phyloP scores from a whole-genome alignment of 2,329 filamentous ascomycete genomes.

The Sclerotinia minor region DNA sequence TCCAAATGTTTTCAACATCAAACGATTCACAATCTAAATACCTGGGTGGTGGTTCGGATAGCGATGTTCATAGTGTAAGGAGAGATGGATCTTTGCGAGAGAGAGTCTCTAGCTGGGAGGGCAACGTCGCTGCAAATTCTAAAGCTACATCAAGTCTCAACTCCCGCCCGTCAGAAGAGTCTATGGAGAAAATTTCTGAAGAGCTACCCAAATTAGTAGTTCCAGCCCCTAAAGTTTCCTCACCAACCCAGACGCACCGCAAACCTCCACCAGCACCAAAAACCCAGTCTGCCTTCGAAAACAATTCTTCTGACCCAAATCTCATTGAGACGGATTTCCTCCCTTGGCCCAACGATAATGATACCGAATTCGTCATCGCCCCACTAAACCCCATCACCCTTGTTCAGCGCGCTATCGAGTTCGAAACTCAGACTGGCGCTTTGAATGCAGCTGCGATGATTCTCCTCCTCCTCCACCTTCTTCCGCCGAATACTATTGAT shows the following conservation, averaged over 20 bases:
- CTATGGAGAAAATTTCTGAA: constrained; percentile 19
- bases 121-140: constrained; percentile 33
- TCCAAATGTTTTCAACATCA: constrained; percentile 60
- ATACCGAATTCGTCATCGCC: constrained; percentile 55
- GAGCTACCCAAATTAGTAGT: constrained; percentile 3
- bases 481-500: constrained; percentile 57
- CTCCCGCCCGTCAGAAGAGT: constrained; percentile 27
- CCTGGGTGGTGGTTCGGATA: constrained; percentile 40
- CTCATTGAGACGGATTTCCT: constrained; percentile 60
- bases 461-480: constrained; percentile 58
- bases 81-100: constrained; percentile 33
- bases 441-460: constrained; percentile 62
- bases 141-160: constrained; percentile 27
- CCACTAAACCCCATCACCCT: constrained; percentile 58
- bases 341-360: constrained; percentile 56
- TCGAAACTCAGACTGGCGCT: constrained; percentile 57
- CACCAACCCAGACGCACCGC: constrained; percentile 33
- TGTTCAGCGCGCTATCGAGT: constrained; percentile 54
- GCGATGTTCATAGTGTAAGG: constrained; percentile 34
- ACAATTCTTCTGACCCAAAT: constrained; percentile 36
- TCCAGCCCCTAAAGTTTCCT: constrained; percentile 20
- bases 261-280: constrained; percentile 20
- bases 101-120: constrained; percentile 38
- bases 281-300: not conserved
- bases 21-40: constrained; percentile 48